Evolutionary conservation across 2,329 filamentous ascomycete genomes (phyloP), one percentile per base, ranked within the genome.

Genomic region (Pseudopithomyces maydicus): DNA sequence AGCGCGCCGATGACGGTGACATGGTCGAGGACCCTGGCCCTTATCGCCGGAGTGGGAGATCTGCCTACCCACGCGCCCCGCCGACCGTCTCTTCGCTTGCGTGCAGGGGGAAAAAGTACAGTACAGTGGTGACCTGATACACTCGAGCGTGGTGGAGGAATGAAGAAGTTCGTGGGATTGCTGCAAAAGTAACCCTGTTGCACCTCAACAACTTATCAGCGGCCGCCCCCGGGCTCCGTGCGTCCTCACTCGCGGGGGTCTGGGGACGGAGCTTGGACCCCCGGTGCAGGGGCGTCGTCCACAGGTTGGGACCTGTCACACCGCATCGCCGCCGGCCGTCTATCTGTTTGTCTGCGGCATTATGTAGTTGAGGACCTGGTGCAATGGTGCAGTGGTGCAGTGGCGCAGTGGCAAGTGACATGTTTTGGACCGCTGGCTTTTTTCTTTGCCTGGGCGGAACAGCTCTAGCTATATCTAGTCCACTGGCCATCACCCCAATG

Each of bases 1-100:
- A 54, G 49, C 53, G 56, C 61, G 68, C 71, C 69, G 71, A 74
- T 72, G 70, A 70, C 67, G 66, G 68, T 68, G 65, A 69, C 72
- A 74, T 72, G 47, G 54, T 59, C 26, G 44, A 50, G 57, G 62
- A 65, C 62, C 62, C 63, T 59, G 53, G 58, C 47, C 60, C 67
- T 71, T 67, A 68, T 71, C 67, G 60, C 56, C 62, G 61, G 57
- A 56, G 35, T 48, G 23, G 23, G 23, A 20, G 53, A 47, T 55
- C 58, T 50, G 52, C 57, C 53, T 66, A 61, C 65, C 68, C 65
- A 65, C 69, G 58, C 59, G 55, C 54, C 58, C 55, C 63, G 59
- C 58, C 57, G 57, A 54, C 59, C 54, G 56, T 60, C 58, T 48
- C 10, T 33, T 51, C 26, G 61, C 59, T 57, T 49, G 46, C 36